phyloP scores from a whole-genome alignment of 768 basidiomycete species.

The Naganishia vaughanmartiniae region DNA sequence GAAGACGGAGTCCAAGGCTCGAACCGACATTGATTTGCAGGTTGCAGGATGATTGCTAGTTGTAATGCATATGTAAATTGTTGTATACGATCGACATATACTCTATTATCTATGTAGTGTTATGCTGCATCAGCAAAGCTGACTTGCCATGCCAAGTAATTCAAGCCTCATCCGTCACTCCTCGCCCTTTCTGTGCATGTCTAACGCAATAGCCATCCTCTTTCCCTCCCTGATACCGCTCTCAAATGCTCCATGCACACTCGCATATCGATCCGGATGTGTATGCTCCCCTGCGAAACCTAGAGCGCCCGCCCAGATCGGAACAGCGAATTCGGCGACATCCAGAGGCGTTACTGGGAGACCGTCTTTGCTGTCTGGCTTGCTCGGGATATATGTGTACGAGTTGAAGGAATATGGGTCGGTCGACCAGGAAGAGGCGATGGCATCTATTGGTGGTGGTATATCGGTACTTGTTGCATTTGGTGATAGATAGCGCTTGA shows the following conservation, averaged over 20 bases:
- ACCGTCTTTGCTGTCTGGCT: constrained; percentile 29
- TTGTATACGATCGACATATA: neutral
- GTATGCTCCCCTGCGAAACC: constrained; percentile 56
- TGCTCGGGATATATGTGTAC: constrained; percentile 44
- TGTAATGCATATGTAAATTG: too few relatives aligned
- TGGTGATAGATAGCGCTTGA: constrained; percentile 18
- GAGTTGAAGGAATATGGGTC: constrained; percentile 52
- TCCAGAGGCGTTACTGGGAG: constrained; percentile 45
- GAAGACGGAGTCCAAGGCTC: too few relatives aligned
- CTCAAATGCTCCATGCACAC: constrained; percentile 26
- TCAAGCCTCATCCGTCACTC: neutral
- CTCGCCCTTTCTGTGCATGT: constrained; percentile 22
- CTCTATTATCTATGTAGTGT: neutral
- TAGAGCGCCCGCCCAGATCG: constrained; percentile 49
- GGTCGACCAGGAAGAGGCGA: constrained; percentile 41
- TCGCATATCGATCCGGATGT: constrained; percentile 24
- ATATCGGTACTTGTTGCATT: neutral
- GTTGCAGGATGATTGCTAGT: too few relatives aligned
- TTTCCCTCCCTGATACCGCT: constrained; percentile 26
- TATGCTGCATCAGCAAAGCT: neutral
- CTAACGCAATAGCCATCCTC: constrained; percentile 4
- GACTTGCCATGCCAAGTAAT: neutral
- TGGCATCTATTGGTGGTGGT: neutral
- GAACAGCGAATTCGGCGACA: constrained; percentile 50
- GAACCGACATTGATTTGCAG: too few relatives aligned